Conservation (phyloP, 1,284 basidiomycete genomes). For the Tilletia walkeri region DNA sequence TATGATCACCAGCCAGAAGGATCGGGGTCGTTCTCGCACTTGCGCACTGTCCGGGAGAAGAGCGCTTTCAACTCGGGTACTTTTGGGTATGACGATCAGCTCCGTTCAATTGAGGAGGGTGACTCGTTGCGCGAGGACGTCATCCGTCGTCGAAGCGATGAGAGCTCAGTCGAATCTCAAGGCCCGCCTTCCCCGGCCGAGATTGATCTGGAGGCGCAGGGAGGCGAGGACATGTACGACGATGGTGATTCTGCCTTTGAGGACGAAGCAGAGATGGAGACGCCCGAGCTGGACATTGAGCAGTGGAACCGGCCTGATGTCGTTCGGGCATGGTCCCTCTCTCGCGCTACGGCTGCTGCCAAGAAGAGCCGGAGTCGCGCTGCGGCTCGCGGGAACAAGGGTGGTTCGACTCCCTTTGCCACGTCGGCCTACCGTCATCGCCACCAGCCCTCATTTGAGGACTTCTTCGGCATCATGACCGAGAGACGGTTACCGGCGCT, state of each 20-base stretch:
- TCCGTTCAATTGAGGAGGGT: neutral
- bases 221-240: neutral
- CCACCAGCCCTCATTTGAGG: constrained; percentile 31
- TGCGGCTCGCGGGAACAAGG: neutral
- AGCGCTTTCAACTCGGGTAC: constrained; percentile 2
- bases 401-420: neutral
- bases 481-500: constrained; percentile 30
- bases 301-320: constrained; percentile 40
- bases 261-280: constrained; percentile 17
- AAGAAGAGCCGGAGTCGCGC: constrained; percentile 15
- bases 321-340: constrained; percentile 44
- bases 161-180: constrained; percentile 33
- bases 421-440: constrained; percentile 8
- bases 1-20: neutral
- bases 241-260: constrained; percentile 21
- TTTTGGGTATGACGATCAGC: constrained; percentile 4
- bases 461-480: constrained; percentile 47
- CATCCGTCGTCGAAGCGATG: constrained; percentile 7
- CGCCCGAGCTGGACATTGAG: constrained; percentile 17
- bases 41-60: neutral
- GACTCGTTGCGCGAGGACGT: constrained; percentile 14
- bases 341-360: constrained; percentile 20
- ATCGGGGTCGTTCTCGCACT: neutral
- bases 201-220: constrained; percentile 13
- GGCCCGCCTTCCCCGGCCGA: constrained; percentile 25